phyloP scores from a whole-genome alignment of 129 eudicot genomes.

The Tagetes erecta region DNA sequence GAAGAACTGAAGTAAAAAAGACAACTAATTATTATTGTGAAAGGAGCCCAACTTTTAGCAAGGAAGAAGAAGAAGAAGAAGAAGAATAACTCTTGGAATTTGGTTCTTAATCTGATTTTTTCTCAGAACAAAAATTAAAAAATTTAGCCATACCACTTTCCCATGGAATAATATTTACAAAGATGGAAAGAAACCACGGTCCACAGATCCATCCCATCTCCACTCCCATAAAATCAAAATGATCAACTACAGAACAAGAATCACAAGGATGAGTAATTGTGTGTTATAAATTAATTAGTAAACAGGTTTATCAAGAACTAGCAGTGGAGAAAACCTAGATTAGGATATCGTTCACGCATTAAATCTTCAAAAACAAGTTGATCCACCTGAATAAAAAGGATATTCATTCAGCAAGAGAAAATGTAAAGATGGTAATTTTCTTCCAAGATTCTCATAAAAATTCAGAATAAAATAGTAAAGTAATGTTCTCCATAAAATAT shows the following conservation, averaged over 20 bases:
- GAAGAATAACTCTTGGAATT: conserved; percentile 15
- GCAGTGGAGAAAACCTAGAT: conserved; percentile 60
- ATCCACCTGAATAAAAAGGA: conserved; percentile 63
- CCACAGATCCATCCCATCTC: conserved; percentile 94
- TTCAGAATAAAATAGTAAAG: conserved; percentile 1
- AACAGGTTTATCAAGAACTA: background rate
- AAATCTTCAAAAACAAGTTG: conserved; percentile 98
- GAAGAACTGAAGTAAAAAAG: conserved; percentile 62
- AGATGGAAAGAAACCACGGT: conserved; percentile 96
- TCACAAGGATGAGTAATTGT: conserved; percentile 20
- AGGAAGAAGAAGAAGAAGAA: conserved; percentile 16
- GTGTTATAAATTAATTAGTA: conserved; percentile 17
- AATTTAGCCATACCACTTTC: conserved; percentile 74
- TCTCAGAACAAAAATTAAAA: background rate
- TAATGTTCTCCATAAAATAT: background rate
- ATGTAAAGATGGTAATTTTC: conserved; percentile 4
- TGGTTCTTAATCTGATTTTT: background rate
- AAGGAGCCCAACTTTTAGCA: background rate
- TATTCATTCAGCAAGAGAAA: conserved; percentile 15
- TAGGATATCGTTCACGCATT: conserved; percentile 92
- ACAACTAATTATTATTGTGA: conserved; percentile 13
- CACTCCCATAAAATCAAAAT: conserved; percentile 92
- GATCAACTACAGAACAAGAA: conserved; percentile 61
- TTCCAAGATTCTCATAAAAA: background rate
- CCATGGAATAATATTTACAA: conserved; percentile 97